Conservation (phyloP, 768 basidiomycete genomes). For the Vararia minispora region DNA sequence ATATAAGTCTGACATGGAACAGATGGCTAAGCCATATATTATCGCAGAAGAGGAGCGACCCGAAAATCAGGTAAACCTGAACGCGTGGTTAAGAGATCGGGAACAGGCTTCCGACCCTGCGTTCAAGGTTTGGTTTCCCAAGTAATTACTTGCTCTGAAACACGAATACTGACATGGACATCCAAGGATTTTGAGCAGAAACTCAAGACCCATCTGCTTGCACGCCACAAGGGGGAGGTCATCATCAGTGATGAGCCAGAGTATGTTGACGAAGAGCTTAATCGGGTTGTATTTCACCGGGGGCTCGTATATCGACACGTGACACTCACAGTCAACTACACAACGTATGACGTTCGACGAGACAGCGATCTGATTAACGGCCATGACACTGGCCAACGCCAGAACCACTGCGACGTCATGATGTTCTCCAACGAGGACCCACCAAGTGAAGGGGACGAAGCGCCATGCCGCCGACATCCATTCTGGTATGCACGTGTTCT, state of each 20-base stretch:
- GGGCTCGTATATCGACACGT: slow-evolving; percentile 15
- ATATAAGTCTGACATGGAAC: neutral
- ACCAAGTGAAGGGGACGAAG: neutral
- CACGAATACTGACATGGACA: neutral
- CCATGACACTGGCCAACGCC: too few species aligned
- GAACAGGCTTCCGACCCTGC: slow-evolving; percentile 5
- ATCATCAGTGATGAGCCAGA: slow-evolving; percentile 11
- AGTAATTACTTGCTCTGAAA: neutral
- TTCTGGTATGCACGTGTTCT: slow-evolving; percentile 24
- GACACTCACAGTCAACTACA: slow-evolving; percentile 14
- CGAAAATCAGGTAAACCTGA: too few species aligned
- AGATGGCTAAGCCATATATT: slow-evolving; percentile 1
- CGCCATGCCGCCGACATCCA: slow-evolving; percentile 13
- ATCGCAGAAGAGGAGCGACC: too few species aligned
- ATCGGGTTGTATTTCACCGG: slow-evolving; percentile 6
- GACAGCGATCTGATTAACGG: slow-evolving; percentile 14
- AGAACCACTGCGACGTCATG: slow-evolving; percentile 15
- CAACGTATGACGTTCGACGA: slow-evolving; percentile 14
- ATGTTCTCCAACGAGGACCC: slow-evolving; percentile 2
- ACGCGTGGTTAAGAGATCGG: too few species aligned
- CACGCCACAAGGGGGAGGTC: slow-evolving; percentile 6
- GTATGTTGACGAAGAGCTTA: slow-evolving; percentile 6
- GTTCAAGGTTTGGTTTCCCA: slow-evolving; percentile 7
- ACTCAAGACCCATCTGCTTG: slow-evolving; percentile 17
- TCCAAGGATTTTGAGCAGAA: slow-evolving; percentile 12